These are phyloP conservation scores for Uronychia binucleata DNA, from an alignment of 73 alveolate genomes.

Conservation along the genomic window DNA sequence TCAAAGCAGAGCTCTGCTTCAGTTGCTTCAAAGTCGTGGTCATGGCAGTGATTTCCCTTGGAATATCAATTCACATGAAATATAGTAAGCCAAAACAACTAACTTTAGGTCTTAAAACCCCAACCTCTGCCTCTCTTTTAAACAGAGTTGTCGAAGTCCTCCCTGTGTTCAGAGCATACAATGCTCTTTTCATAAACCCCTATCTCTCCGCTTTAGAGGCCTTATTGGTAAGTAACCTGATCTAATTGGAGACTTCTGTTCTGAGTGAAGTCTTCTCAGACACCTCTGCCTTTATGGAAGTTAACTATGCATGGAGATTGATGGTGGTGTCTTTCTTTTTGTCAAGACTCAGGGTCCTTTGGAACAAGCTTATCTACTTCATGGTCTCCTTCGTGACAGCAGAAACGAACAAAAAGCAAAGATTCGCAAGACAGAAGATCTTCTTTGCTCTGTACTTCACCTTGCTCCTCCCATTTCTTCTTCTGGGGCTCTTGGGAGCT, in stretches of 20 bases:
- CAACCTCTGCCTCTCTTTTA: not conserved
- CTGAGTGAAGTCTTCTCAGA: not conserved
- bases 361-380: constrained; percentile 19
- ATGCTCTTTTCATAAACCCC: not conserved
- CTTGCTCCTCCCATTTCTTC: constrained; percentile 16
- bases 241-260: not conserved
- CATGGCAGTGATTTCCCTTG: not conserved
- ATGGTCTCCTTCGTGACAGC: constrained; percentile 33
- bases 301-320: not conserved
- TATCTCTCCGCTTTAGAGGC: not conserved
- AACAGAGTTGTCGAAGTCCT: not conserved
- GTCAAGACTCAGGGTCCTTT: constrained; percentile 3
- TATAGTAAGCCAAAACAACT: not conserved
- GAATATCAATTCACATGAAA: not conserved
- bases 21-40: not conserved
- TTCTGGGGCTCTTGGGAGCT: constrained; percentile 3
- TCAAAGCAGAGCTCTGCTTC: not conserved
- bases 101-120: not conserved
- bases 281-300: not conserved
- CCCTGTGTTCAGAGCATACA: not conserved
- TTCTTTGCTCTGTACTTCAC: constrained; percentile 30
- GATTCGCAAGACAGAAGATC: constrained; percentile 10
- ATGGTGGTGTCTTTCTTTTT: not conserved
- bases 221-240: not conserved
- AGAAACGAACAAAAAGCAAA: constrained; percentile 25